Conservation (phyloP, 768 basidiomycete genomes). For the Suillus bovinus region DNA sequence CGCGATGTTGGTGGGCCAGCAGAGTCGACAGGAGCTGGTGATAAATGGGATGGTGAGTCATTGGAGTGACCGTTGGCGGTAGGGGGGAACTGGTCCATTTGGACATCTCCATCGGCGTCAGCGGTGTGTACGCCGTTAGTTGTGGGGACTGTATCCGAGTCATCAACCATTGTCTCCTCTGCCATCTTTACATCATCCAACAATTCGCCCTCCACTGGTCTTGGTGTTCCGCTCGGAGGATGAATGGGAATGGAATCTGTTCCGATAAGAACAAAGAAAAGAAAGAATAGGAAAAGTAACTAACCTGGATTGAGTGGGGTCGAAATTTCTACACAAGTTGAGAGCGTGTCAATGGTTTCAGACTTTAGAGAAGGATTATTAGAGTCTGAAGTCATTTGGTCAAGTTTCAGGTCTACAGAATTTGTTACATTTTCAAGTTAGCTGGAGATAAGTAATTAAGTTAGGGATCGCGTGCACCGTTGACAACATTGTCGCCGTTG, state of each 20-base stretch:
- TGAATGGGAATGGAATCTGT: slow-evolving; percentile 46
- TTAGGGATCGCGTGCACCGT: slow-evolving; percentile 42
- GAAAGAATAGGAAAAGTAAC: slow-evolving; percentile 23
- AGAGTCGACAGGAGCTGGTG: slow-evolving; percentile 38
- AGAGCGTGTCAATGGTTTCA: slow-evolving; percentile 39
- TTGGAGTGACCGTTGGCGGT: slow-evolving; percentile 26
- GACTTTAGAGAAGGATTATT: slow-evolving; percentile 53
- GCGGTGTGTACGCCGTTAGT: slow-evolving; percentile 17
- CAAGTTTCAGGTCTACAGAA: slow-evolving; percentile 10
- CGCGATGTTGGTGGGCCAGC: slow-evolving; percentile 36
- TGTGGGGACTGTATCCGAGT: slow-evolving; percentile 8
- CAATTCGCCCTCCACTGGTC: slow-evolving; percentile 44
- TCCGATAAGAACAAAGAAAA: slow-evolving; percentile 28
- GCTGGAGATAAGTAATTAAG: slow-evolving; percentile 32
- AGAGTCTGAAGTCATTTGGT: slow-evolving; percentile 5
- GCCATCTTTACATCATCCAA: slow-evolving; percentile 60
- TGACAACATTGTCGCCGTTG: slow-evolving; percentile 24
- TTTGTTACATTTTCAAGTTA: slow-evolving; percentile 39
- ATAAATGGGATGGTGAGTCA: slow-evolving; percentile 38
- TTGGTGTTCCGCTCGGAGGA: slow-evolving; percentile 47
- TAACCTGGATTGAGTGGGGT: slow-evolving; percentile 54
- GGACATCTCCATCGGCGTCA: slow-evolving; percentile 32
- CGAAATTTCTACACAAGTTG: slow-evolving; percentile 37
- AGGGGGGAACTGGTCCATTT: slow-evolving; percentile 25
- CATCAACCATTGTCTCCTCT: slow-evolving; percentile 36